Conservation (phyloP, 2,329 filamentous ascomycete genomes). For the Penicillium freii region DNA sequence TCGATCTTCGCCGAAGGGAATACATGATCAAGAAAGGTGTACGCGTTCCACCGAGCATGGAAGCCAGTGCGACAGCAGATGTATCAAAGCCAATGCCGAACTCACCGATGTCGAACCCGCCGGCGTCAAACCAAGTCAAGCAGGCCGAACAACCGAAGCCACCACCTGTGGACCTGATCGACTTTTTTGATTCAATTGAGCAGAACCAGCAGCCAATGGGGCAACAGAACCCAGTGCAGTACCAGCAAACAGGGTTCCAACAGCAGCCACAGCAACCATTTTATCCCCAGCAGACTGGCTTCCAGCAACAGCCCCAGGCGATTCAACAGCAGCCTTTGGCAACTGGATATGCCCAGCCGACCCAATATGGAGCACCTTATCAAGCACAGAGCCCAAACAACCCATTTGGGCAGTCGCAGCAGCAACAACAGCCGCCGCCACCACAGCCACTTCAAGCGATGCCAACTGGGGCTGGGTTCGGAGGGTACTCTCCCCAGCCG, state of each 20-base stretch:
- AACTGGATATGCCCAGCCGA: conserved; percentile 24
- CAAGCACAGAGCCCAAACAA: conserved; percentile 32
- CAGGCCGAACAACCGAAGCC: conserved; percentile 37
- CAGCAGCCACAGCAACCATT: conserved; percentile 38
- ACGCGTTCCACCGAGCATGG: conserved; percentile 47
- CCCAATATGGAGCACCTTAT: conserved; percentile 26
- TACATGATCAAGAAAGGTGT: conserved; percentile 85
- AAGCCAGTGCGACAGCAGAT: conserved; percentile 40
- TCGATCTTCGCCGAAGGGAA: conserved; percentile 87
- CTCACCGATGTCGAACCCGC: conserved; percentile 17
- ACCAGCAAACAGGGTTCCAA: conserved; percentile 37
- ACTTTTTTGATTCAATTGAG: conserved; percentile 93
- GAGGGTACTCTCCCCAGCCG: conserved; percentile 71
- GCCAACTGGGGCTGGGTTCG: conserved; percentile 76
- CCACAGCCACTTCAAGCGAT: conserved; percentile 57
- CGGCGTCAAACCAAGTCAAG: conserved; percentile 26
- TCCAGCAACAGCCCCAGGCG: conserved; percentile 31
- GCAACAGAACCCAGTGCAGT: conserved; percentile 41
- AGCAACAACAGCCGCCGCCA: conserved; percentile 25
- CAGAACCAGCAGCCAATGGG: conserved; percentile 74
- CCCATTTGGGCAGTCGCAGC: conserved; percentile 35
- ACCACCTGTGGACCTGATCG: conserved; percentile 71
- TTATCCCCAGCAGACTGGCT: conserved; percentile 40
- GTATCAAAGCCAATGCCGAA: conserved; percentile 15
- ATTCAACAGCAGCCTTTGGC: conserved; percentile 38